Conservation (phyloP, 129 eudicot species). For the Flaveria robusta region DNA sequence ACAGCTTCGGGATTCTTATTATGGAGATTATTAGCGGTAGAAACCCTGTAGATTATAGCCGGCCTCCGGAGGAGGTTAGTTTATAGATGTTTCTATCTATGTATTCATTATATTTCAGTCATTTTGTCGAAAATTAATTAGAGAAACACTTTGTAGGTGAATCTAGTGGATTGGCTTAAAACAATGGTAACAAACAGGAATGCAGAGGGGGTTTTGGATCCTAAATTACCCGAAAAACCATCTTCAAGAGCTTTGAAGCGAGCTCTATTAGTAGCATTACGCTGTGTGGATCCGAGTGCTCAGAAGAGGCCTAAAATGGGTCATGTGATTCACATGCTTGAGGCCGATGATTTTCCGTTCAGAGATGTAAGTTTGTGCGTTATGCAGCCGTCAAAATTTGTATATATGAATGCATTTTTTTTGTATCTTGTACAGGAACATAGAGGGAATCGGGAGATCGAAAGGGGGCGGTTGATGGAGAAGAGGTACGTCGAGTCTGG, state of each 20-base stretch:
- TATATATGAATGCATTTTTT: neutral
- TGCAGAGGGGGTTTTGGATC: constrained; percentile 83
- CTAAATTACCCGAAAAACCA: constrained; percentile 80
- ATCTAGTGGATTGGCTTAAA: constrained; percentile 91
- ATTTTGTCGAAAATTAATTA: neutral
- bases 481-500: constrained; percentile 67
- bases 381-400: neutral
- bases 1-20: constrained; percentile 87
- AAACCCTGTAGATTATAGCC: constrained; percentile 89
- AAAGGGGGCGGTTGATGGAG: constrained; percentile 51
- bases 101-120: neutral
- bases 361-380: constrained; percentile 65
- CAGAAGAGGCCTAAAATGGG: constrained; percentile 97
- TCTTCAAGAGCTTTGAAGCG: constrained; percentile 92
- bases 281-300: constrained; percentile 90
- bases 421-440: constrained; percentile 53
- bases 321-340: constrained; percentile 90
- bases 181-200: constrained; percentile 81
- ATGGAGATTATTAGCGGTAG: constrained; percentile 89
- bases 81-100: constrained; percentile 37
- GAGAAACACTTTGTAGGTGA: constrained; percentile 51
- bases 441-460: constrained; percentile 53
- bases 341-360: constrained; percentile 82
- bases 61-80: constrained; percentile 85
- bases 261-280: constrained; percentile 75